phyloP scores from a whole-genome alignment of 768 basidiomycete genomes.

The Rickenella mellea region DNA sequence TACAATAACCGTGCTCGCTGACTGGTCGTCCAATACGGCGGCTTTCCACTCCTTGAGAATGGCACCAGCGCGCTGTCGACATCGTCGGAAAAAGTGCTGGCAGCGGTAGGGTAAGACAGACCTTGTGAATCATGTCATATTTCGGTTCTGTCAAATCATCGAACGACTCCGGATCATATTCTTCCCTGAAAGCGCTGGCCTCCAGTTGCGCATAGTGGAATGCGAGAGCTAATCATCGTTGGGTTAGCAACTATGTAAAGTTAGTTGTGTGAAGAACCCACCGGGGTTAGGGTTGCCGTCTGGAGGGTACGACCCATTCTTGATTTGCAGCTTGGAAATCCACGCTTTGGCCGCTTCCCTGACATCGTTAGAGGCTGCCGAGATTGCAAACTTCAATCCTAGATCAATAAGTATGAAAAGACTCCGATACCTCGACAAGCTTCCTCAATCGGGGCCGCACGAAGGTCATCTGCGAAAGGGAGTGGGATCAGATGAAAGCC shows the following conservation, averaged over 20 bases:
- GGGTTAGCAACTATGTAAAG: not conserved
- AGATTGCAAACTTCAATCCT: too few species aligned
- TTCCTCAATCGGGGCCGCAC: constrained; percentile 62
- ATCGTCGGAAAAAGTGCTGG: too few species aligned
- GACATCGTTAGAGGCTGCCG: constrained; percentile 56
- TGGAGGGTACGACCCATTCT: constrained; percentile 76
- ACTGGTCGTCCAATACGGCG: constrained; percentile 50
- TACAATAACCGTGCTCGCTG: constrained; percentile 42
- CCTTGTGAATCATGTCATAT: constrained; percentile 71
- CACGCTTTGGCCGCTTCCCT: constrained; percentile 59
- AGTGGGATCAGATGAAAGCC: constrained; percentile 90
- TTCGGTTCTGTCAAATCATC: constrained; percentile 80
- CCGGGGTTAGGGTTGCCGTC: constrained; percentile 89
- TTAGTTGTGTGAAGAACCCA: constrained; percentile 24
- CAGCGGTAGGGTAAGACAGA: constrained; percentile 19
- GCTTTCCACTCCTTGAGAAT: constrained; percentile 66
- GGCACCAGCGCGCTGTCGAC: constrained; percentile 51
- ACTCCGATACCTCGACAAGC: constrained; percentile 61
- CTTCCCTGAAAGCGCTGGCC: constrained; percentile 86
- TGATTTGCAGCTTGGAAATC: constrained; percentile 72
- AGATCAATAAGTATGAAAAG: constrained; percentile 5
- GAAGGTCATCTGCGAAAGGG: constrained; percentile 94
- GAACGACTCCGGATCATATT: constrained; percentile 69
- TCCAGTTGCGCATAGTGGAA: constrained; percentile 87
- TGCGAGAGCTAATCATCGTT: constrained; percentile 49